phyloP scores from a whole-genome alignment of 768 basidiomycete genomes.

The Kwoniella europaea region DNA sequence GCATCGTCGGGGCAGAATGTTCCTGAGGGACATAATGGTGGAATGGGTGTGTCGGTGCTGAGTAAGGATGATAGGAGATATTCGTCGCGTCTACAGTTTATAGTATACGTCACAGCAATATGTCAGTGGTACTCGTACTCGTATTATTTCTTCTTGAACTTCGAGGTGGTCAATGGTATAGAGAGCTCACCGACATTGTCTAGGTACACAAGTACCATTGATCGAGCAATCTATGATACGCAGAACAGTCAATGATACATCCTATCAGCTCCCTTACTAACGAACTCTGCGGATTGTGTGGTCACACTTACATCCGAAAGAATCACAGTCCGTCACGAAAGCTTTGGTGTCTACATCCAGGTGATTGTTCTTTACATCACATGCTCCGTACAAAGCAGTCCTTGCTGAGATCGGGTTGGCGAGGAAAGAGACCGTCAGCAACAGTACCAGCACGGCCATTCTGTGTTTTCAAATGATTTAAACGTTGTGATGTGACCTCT shows the following conservation, averaged over 20 bases:
- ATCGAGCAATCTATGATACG: constrained; percentile 35
- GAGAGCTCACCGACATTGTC: constrained; percentile 42
- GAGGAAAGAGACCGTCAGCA: not conserved
- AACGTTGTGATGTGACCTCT: too few relatives aligned
- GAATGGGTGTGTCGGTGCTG: constrained; percentile 15
- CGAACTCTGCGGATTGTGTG: not conserved
- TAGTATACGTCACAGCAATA: not conserved
- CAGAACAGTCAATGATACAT: not conserved
- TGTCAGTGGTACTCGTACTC: too few relatives aligned
- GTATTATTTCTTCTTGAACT: too few relatives aligned
- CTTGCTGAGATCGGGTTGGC: not conserved
- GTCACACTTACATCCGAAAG: constrained; percentile 38
- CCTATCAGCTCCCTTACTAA: too few relatives aligned
- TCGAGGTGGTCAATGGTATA: too few relatives aligned
- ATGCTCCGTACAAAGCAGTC: constrained; percentile 28
- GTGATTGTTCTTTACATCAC: constrained; percentile 33
- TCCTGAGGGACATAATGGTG: constrained; percentile 30
- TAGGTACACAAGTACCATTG: constrained; percentile 41
- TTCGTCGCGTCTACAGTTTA: constrained; percentile 29
- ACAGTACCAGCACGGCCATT: too few relatives aligned
- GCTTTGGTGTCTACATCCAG: constrained; percentile 37
- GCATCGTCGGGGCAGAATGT: constrained; percentile 42
- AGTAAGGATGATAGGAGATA: constrained; percentile 32
- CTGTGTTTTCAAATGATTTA: too few relatives aligned
- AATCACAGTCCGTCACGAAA: constrained; percentile 43